A percentile compares a stretch with the other conserved stretches of the same genome.
phyloP scores from a whole-genome alignment of 352 stramenopile species.

The Phytophthora sansomeana region DNA sequence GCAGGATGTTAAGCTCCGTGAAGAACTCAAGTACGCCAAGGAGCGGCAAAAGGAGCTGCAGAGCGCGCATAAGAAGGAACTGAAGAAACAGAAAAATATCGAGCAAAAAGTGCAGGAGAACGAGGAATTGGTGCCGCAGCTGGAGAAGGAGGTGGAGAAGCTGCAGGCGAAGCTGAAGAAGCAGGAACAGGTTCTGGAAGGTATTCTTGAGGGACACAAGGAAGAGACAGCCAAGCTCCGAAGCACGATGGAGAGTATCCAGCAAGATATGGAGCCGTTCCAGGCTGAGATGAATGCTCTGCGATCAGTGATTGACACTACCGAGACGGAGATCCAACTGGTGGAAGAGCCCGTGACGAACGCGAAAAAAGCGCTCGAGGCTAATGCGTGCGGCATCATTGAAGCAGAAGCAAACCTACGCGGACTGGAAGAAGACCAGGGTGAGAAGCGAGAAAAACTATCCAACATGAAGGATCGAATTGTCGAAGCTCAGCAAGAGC shows the following conservation, averaged over 20 bases:
- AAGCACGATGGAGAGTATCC: constrained; percentile 74
- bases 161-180: constrained; percentile 76
- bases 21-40: constrained; percentile 98
- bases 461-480: constrained; percentile 74
- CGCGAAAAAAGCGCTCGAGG: constrained; percentile 83
- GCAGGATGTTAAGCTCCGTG: constrained; percentile 97
- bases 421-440: constrained; percentile 71
- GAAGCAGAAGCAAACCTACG: constrained; percentile 66
- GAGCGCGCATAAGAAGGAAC: constrained; percentile 88
- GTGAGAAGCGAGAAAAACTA: constrained; percentile 62
- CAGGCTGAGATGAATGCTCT: constrained; percentile 77
- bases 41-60: constrained; percentile 93
- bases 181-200: constrained; percentile 92
- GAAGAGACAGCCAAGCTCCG: constrained; percentile 77
- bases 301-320: constrained; percentile 81
- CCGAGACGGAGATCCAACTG: constrained; percentile 82
- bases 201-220: constrained; percentile 80
- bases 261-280: constrained; percentile 84
- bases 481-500: constrained; percentile 82
- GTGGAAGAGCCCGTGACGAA: constrained; percentile 75
- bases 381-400: constrained; percentile 59
- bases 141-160: constrained; percentile 87
- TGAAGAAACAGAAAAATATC: constrained; percentile 92
- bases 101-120: constrained; percentile 86
- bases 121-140: constrained; percentile 86